Evolutionary conservation across 78 protist genomes (phyloP), one percentile per base, ranked within the genome.

Genomic region (Polysphondylium violaceum): DNA sequence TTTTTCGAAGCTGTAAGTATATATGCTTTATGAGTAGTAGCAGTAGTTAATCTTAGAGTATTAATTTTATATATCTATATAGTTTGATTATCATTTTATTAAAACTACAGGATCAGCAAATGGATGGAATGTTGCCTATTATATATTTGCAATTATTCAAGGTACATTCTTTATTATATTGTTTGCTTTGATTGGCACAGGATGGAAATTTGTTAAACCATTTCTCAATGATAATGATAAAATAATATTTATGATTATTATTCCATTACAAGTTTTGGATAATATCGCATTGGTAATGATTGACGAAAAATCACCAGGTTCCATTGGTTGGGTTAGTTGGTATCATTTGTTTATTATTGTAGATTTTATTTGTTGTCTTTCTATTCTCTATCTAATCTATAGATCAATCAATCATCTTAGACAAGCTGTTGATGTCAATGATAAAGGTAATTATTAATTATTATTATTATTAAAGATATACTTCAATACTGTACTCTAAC

Each of bases 321-420:
- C 93, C 2, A 55, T 38, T 16, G 79, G 76, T n/a, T 95, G 91
- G 92, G 9, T 94, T 33, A 61, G 89, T 38, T 94, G 96, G 96
- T 44, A 38, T 29, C 92, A 95, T 74, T 53, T 95, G 16, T 76
- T 96, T 31, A 87, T 65, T 12, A 9, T 94, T 29, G 63, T 96
- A 16, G 98, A 97, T 68, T 31, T 97, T 60, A 47, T 96, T 55
- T 97, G 98, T 94, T 94, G 97, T 86, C 35, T 79, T n/a, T 88
- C 92, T 35, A 95, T 96, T 40, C 35, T 96, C 12, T 47, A 92
- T 23, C 98, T 97, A 31, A 96, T 97, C 27, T 51, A 94, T 38
- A 93, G 96, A 96, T 93, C 97, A 76, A 96, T 96, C 60, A 56
- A 73, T 17, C 91, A 95, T 44, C 92, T 97, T 33, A 73, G 56